Base-by-base conservation (phyloP, 2,329 filamentous ascomycete genomes). In the Fusarium sp. region DNA sequence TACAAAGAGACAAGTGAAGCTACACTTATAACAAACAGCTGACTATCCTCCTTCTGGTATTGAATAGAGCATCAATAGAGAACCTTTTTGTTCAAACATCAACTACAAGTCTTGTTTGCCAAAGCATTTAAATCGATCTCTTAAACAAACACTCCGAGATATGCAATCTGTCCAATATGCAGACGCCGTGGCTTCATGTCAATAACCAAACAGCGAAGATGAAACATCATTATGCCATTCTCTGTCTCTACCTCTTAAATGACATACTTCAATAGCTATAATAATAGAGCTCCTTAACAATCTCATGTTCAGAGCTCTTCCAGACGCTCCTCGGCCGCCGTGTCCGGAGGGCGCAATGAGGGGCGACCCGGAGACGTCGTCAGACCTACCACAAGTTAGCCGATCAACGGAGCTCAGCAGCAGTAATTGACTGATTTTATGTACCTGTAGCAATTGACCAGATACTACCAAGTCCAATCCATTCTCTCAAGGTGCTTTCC, bases 371-470 rank as follows among this genome's bases (percentile, higher is more conserved):
- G 41, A 39, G 20, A 33, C 52, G 55, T 58, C 54, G 47, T 44
- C 68, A 59, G 62, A 44, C 35, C 42, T 45, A 42, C 47, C 55
- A 47, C 38, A 35, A 64, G 62, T 65, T 65, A 72, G 73, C 73
- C 73, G 73, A 73, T 75, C 65, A 72, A 75, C 73, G 72, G 72
- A 75, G 72, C 72, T 41, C 62, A 60, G 47, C 27, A 62, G 60
- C 45, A 58, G 57, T 58, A 56, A 68, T 65, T 54, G 47, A 54
- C 68, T 72, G 54, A 55, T 47, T 45, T 22, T 11, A 65, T 56
- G 45, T 46, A 55, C 59, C 54, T 42, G 25, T 38, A 44, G 31
- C 25, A 44, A 38, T 57, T 38, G 13, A 36, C 29, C 20, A 49
- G 22, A 29, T 39, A 50, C 46, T 36, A 35, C 17, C 39, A 44